These are phyloP conservation scores for Cadophora sp. DNA, from an alignment of 2,329 filamentous ascomycete genomes.

Conservation along the genomic window DNA sequence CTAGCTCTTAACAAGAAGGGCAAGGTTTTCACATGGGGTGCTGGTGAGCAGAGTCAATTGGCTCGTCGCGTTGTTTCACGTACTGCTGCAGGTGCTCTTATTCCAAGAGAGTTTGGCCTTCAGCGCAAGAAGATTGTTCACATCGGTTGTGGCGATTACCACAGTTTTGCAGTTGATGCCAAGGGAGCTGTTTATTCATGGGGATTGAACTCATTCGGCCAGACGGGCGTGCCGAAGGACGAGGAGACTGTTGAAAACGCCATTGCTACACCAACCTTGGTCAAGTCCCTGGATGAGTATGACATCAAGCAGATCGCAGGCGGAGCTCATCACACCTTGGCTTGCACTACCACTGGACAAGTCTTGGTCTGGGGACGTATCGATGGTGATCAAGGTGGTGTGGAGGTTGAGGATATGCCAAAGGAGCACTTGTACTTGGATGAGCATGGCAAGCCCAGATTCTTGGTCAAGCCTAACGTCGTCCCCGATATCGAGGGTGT, in stretches of 20 bases:
- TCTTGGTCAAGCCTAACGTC: slow-evolving; percentile 70
- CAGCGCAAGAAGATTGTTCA: slow-evolving; percentile 40
- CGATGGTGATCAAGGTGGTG: slow-evolving; percentile 61
- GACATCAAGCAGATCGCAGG: slow-evolving; percentile 74
- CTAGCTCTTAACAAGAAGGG: slow-evolving; percentile 64
- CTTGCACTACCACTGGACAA: slow-evolving; percentile 62
- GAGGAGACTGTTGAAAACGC: slow-evolving; percentile 74
- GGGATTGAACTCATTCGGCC: slow-evolving; percentile 87
- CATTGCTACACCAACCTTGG: slow-evolving; percentile 73
- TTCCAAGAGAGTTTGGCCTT: slow-evolving; percentile 45
- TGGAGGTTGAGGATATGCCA: slow-evolving; percentile 61
- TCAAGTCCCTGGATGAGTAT: slow-evolving; percentile 68
- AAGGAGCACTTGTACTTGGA: slow-evolving; percentile 69
- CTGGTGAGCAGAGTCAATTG: slow-evolving; percentile 72
- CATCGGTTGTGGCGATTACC: slow-evolving; percentile 72
- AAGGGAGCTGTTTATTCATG: slow-evolving; percentile 77
- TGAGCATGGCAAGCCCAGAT: slow-evolving; percentile 69
- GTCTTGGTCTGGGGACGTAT: slow-evolving; percentile 67
- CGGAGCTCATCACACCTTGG: slow-evolving; percentile 77
- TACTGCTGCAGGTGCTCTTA: slow-evolving; percentile 38
- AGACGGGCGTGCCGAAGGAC: slow-evolving; percentile 71
- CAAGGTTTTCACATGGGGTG: slow-evolving; percentile 69
- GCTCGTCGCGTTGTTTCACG: slow-evolving; percentile 54
- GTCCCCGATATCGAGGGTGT: slow-evolving; percentile 63
- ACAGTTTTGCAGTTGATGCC: slow-evolving; percentile 77